Conservation (phyloP, 2,329 filamentous ascomycete genomes). For the Phaeophleospora eucalypticola region DNA sequence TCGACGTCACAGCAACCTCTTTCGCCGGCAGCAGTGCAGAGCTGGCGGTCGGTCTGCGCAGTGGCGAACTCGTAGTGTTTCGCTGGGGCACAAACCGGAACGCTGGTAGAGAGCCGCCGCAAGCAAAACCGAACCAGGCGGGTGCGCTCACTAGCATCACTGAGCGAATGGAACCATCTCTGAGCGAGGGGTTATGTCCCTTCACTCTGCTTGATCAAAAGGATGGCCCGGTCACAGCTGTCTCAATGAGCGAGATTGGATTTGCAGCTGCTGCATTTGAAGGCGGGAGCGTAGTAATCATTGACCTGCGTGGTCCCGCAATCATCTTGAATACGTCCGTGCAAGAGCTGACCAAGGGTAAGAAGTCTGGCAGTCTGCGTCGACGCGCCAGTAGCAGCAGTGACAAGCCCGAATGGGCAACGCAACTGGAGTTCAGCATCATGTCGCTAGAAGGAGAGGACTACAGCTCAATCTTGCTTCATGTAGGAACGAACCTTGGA, state of each 20-base stretch:
- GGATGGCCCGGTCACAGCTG: slow-evolving; percentile 72
- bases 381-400: slow-evolving; percentile 48
- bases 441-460: slow-evolving; percentile 90
- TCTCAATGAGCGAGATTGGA: slow-evolving; percentile 86
- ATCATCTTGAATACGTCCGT: slow-evolving; percentile 74
- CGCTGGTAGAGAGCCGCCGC: slow-evolving; percentile 59
- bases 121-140: slow-evolving; percentile 44
- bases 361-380: slow-evolving; percentile 70
- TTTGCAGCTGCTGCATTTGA: slow-evolving; percentile 87
- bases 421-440: slow-evolving; percentile 82
- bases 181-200: slow-evolving; percentile 80
- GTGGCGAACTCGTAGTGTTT: slow-evolving; percentile 83
- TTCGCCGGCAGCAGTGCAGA: slow-evolving; percentile 79
- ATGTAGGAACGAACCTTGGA: slow-evolving; percentile 82
- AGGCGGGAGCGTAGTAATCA: slow-evolving; percentile 71
- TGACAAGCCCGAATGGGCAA: slow-evolving; percentile 65
- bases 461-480: slow-evolving; percentile 90
- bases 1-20: slow-evolving; percentile 74
- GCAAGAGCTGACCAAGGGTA: slow-evolving; percentile 68
- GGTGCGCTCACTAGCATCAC: slow-evolving; percentile 67
- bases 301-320: slow-evolving; percentile 82
- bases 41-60: slow-evolving; percentile 72
- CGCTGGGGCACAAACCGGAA: slow-evolving; percentile 79
- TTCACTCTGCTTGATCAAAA: slow-evolving; percentile 77
- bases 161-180: slow-evolving; percentile 62